These are phyloP conservation scores for Kwoniella heveanensis DNA, from an alignment of 768 basidiomycete genomes.

Conservation along the genomic window DNA sequence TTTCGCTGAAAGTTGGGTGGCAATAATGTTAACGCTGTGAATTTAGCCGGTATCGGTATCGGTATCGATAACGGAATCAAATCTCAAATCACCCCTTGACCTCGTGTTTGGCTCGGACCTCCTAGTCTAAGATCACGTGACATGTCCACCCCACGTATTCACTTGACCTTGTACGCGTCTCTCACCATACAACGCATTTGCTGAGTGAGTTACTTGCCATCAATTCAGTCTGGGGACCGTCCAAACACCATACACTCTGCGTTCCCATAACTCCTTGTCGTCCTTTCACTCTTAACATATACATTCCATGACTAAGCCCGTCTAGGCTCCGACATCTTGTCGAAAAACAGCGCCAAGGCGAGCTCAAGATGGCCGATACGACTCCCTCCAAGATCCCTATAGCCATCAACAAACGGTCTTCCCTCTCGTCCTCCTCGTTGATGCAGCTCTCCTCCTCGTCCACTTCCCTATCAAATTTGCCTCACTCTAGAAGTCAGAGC, in stretches of 20 bases:
- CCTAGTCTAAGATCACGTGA: neutral
- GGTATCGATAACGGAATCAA: neutral
- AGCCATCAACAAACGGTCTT: constrained; percentile 22
- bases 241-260: too few species aligned
- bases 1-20: constrained; percentile 21
- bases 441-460: constrained; percentile 1
- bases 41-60: neutral
- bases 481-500: constrained; percentile 18
- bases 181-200: too few species aligned
- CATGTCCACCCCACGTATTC: constrained; percentile 1
- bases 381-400: constrained; percentile 24
- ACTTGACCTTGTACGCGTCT: too few species aligned
- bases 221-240: neutral
- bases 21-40: neutral
- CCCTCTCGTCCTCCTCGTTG: constrained; percentile 5
- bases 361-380: constrained; percentile 9
- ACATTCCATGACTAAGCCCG: too few species aligned
- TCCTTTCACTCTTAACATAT: neutral
- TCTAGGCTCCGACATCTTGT: too few species aligned
- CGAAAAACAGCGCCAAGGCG: neutral
- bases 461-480: constrained; percentile 6
- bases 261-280: neutral
- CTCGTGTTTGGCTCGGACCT: neutral
- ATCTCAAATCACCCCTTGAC: neutral
- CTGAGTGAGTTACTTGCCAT: neutral